Evolutionary conservation across 2,329 filamentous ascomycete genomes (phyloP), one percentile per base, ranked within the genome.

Genomic region (Fusarium fracticaudum): DNA sequence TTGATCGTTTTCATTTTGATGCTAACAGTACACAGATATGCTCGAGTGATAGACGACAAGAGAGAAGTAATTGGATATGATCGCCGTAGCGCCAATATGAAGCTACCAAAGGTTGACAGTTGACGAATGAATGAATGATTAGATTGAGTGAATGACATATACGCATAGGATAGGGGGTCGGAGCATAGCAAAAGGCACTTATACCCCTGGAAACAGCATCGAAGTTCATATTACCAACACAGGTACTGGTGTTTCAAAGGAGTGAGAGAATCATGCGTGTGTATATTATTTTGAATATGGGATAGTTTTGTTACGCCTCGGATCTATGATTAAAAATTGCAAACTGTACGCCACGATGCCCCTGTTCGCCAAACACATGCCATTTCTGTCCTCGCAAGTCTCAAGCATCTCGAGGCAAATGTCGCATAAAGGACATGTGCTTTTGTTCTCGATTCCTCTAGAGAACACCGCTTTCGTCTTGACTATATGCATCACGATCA

Each of bases 31-130:
- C 63, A 38, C 53, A 91, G 90, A 76, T 92, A 92, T 68, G 90
- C 86, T 31, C 86, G 90, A 22, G 87, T 92, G n/a, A 87, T 91
- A 71, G 90, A 92, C 68, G 90, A 92, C 69, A 86, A 91, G 72
- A 85, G 90, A 60, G 87, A 89, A 62, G 83, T 79, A 1, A 90
- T 92, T 77, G 90, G 90, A 17, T 92, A 88, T 51, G 81, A 82
- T 60, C 60, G 72, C 8, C 60, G 64, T 18, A 80, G 77, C 60
- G 62, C 76, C 18, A 68, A 63, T 24, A 74, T 69, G 62, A 79
- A 77, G 64, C 67, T 81, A 20, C 70, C 72, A 4, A 60, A 67
- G 45, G 47, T 43, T 48, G 55, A 64, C 33, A 51, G 37, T 17
- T 64, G 47, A 50, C 15, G n/a, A 44, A 35, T 45, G 31, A 58